Evolutionary conservation across 208 protist species (phyloP).

Genomic region (Strigomonas culicis): DNA sequence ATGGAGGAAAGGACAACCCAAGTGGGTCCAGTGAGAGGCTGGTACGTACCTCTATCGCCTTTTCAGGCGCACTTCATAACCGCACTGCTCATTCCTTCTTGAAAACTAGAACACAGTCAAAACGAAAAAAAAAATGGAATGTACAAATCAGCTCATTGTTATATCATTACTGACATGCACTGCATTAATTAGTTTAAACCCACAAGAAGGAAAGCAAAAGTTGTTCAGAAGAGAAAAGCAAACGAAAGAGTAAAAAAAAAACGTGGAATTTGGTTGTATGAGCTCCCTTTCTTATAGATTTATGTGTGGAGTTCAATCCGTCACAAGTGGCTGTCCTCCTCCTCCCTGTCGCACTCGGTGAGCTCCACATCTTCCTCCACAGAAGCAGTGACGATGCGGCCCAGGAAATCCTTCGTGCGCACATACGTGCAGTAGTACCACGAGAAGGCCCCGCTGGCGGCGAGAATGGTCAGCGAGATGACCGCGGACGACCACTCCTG

Average conservation of each 20-base stretch:
- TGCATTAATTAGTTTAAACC: background rate
- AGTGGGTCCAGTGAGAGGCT: no score
- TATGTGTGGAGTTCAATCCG: no score
- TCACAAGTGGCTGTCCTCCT: background rate
- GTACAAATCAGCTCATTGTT: background rate
- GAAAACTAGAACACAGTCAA: no score
- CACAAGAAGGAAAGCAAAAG: background rate
- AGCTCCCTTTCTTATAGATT: no score
- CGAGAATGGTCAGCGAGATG: slow-evolving; percentile 35
- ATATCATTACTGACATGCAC: background rate
- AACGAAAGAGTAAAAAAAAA: background rate
- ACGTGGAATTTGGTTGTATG: background rate
- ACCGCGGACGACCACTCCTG: slow-evolving; percentile 34
- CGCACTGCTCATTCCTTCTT: no score
- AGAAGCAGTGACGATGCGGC: slow-evolving; percentile 53
- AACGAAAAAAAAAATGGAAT: background rate
- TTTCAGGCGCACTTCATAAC: background rate
- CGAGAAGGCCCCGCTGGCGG: slow-evolving; percentile 20
- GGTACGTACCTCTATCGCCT: background rate
- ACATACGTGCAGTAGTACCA: slow-evolving; percentile 45
- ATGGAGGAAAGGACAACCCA: no score
- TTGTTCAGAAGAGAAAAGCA: background rate
- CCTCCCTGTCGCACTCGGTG: background rate
- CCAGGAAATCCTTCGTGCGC: slow-evolving; percentile 50
- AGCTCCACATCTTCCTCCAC: background rate